These are phyloP conservation scores for Ogataea paradorogensis DNA, from an alignment of 805 yeast species.

Conservation along the genomic window DNA sequence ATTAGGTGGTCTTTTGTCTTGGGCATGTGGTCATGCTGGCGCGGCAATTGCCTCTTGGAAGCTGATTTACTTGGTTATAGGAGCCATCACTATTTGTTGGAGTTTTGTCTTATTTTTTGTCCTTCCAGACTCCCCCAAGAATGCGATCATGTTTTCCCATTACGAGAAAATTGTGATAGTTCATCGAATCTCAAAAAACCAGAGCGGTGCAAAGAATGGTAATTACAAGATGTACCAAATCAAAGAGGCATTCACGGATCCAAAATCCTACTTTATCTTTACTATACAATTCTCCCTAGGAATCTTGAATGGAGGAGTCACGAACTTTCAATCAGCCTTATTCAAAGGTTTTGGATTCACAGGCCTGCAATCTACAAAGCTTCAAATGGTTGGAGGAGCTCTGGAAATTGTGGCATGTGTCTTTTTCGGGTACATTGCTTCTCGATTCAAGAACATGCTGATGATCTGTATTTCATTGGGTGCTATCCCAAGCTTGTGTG, in stretches of 20 bases:
- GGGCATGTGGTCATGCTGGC: conserved; percentile 40
- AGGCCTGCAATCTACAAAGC: conserved; percentile 8
- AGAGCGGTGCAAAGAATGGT: conserved; percentile 28
- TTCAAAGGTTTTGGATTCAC: conserved; percentile 11
- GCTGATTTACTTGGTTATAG: conserved; percentile 25
- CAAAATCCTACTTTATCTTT: conserved; percentile 26
- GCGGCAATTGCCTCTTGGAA: conserved; percentile 27
- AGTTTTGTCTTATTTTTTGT: conserved; percentile 23
- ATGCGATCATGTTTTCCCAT: conserved; percentile 28
- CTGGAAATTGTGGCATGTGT: conserved; percentile 5
- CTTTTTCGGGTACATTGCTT: background rate
- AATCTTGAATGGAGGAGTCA: conserved; percentile 29
- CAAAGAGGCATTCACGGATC: conserved; percentile 22
- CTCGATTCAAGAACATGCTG: conserved; percentile 21
- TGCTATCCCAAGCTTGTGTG: conserved; percentile 41
- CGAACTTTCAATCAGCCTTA: conserved; percentile 28
- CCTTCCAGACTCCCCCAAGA: conserved; percentile 28
- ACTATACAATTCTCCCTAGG: conserved; percentile 11
- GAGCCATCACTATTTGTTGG: conserved; percentile 39
- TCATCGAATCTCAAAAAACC: conserved; percentile 26
- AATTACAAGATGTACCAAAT: conserved; percentile 26
- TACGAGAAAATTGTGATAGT: conserved; percentile 25
- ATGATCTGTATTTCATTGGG: conserved; percentile 24
- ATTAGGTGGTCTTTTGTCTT: conserved; percentile 50
- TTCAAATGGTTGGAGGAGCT: conserved; percentile 9